Conservation (phyloP, 257 asterid species). For the Salvia splendens region DNA sequence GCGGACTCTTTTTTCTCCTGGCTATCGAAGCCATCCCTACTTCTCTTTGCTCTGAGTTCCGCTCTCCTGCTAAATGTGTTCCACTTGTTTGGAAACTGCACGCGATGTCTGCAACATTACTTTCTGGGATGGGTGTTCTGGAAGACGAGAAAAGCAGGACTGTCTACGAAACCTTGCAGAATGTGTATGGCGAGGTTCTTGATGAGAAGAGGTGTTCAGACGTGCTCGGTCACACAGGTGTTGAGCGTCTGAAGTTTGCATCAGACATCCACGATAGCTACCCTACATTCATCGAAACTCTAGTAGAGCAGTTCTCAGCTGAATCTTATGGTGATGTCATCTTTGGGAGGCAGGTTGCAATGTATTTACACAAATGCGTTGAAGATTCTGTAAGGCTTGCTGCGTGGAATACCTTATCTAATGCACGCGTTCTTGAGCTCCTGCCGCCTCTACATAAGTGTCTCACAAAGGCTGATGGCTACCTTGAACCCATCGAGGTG, state of each 20-base stretch:
- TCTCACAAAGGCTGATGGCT: conserved; percentile 59
- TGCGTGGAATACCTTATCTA: conserved; percentile 74
- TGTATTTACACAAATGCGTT: conserved; percentile 65
- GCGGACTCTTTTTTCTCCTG: conserved; percentile 84
- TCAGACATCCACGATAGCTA: conserved; percentile 69
- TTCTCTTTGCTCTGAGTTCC: conserved; percentile 36
- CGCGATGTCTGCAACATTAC: conserved; percentile 68
- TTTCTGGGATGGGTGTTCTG: conserved; percentile 71
- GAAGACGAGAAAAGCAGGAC: conserved; percentile 76
- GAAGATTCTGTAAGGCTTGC: conserved; percentile 81
- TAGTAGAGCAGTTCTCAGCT: conserved; percentile 89
- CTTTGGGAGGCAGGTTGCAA: conserved; percentile 84
- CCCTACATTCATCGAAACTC: conserved; percentile 70
- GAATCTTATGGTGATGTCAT: conserved; percentile 83
- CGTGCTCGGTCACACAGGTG: conserved; percentile 16
- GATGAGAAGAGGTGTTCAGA: conserved; percentile 35
- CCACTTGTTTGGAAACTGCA: conserved; percentile 91
- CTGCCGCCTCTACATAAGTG: conserved; percentile 71
- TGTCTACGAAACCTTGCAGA: conserved; percentile 66
- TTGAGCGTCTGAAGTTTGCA: conserved; percentile 50
- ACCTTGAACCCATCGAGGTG: conserved; percentile 95
- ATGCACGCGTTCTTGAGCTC: conserved; percentile 80
- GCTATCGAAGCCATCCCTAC: conserved; percentile 67
- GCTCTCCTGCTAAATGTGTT: conserved; percentile 45
- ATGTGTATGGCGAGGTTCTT: conserved; percentile 59